phyloP scores from a whole-genome alignment of 2,329 filamentous ascomycete genomes.

The Magnaporthiopsis incrustans region DNA sequence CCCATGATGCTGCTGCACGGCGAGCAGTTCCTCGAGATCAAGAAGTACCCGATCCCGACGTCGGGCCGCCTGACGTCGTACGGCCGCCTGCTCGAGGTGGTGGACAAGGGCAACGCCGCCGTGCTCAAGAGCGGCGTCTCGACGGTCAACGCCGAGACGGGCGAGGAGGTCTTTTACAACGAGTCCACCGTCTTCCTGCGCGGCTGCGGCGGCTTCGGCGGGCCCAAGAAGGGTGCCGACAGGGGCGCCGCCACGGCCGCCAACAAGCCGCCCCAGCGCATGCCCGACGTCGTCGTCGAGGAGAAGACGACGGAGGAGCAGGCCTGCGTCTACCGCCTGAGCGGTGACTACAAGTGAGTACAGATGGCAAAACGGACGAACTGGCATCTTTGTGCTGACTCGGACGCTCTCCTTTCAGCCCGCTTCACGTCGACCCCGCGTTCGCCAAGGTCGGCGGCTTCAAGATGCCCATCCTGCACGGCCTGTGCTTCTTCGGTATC shows the following conservation, averaged over 20 bases:
- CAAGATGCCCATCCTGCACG: conserved; percentile 88
- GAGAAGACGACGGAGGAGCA: conserved; percentile 83
- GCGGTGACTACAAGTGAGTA: conserved; percentile 76
- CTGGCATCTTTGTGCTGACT: not conserved
- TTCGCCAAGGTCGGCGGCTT: conserved; percentile 96
- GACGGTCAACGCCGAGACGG: conserved; percentile 76
- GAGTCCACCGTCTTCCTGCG: conserved; percentile 90
- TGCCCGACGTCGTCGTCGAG: conserved; percentile 76
- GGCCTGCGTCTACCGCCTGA: conserved; percentile 86
- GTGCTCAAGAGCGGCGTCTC: conserved; percentile 72
- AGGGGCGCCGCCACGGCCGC: conserved; percentile 72
- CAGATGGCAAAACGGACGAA: not conserved
- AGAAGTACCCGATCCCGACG: conserved; percentile 86
- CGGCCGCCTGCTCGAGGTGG: conserved; percentile 80
- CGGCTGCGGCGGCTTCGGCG: conserved; percentile 84
- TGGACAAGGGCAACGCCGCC: conserved; percentile 90
- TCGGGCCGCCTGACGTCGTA: conserved; percentile 67
- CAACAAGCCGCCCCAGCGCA: conserved; percentile 66
- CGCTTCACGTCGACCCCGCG: conserved; percentile 87
- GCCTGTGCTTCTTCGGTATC: conserved; percentile 91
- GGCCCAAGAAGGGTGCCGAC: conserved; percentile 66
- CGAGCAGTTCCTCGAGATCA: conserved; percentile 95
- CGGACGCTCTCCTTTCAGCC: conserved; percentile 32
- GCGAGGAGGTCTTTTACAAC: conserved; percentile 94
- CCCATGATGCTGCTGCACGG: conserved; percentile 99